phyloP scores from a whole-genome alignment of 1,139 yeast species.

The Saccharomyces pastorianus region DNA sequence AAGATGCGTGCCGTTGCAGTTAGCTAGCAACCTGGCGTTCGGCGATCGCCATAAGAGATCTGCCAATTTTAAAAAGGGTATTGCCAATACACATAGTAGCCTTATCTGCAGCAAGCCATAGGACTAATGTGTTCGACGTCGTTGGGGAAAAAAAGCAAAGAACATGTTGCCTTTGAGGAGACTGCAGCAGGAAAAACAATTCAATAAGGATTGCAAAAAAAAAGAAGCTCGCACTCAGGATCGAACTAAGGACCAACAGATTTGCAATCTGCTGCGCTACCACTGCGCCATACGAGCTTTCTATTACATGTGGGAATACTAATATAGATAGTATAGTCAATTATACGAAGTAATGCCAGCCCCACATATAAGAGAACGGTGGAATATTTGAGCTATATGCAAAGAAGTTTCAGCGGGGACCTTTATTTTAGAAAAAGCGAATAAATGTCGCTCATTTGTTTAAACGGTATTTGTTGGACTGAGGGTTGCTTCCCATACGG shows the following conservation, averaged over 20 bases:
- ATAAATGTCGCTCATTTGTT: too few relatives aligned
- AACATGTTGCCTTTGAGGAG: neutral
- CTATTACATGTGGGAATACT: too few relatives aligned
- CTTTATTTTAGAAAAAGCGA: too few relatives aligned
- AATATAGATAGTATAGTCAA: too few relatives aligned
- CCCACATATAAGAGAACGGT: too few relatives aligned
- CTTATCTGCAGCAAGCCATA: neutral
- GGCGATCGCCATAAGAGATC: neutral
- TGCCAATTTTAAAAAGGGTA: neutral
- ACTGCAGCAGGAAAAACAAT: neutral
- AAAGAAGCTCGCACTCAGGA: slow-evolving; percentile 64
- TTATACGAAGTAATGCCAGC: too few relatives aligned
- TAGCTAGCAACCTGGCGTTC: neutral
- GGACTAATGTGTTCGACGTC: neutral
- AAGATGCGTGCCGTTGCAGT: neutral
- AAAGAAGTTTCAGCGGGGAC: too few relatives aligned
- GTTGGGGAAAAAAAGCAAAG: neutral
- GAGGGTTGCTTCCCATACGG: too few relatives aligned
- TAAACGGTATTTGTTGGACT: too few relatives aligned
- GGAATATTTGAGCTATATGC: too few relatives aligned
- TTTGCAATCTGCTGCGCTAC: slow-evolving; percentile 91
- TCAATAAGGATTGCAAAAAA: neutral
- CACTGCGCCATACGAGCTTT: slow-evolving; percentile 76
- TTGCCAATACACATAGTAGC: neutral
- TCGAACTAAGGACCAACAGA: slow-evolving; percentile 86